Conservation (phyloP, 352 stramenopile species). For the Phytophthora pluvialis region DNA sequence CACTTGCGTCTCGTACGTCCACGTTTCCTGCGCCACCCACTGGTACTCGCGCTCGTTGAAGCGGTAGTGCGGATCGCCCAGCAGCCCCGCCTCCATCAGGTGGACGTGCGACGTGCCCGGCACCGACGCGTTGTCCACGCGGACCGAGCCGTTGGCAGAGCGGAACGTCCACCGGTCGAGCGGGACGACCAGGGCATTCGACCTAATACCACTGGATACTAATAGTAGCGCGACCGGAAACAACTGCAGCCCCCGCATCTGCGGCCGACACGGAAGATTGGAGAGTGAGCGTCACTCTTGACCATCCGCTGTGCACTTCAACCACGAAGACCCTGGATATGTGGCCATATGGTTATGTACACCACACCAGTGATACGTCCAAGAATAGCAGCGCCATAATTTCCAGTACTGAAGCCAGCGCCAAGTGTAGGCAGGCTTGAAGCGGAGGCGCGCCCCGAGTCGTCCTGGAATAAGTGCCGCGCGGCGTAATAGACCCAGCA, state of each 20-base stretch:
- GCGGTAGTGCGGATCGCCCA: conserved; percentile 70
- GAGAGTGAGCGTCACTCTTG: conserved; percentile 7
- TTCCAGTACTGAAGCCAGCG: conserved; percentile 18
- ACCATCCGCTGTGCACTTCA: conserved; percentile 18
- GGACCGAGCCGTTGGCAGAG: conserved; percentile 65
- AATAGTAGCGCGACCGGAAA: conserved; percentile 4
- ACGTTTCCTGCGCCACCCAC: conserved; percentile 76
- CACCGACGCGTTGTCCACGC: conserved; percentile 52
- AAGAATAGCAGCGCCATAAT: background rate
- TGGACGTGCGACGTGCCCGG: conserved; percentile 80
- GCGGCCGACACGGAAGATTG: conserved; percentile 1
- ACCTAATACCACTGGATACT: conserved; percentile 2
- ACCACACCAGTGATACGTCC: background rate
- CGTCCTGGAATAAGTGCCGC: conserved; percentile 9
- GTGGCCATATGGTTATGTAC: background rate
- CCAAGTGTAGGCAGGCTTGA: background rate
- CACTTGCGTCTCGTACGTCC: conserved; percentile 73
- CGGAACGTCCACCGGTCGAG: conserved; percentile 61
- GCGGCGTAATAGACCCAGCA: background rate
- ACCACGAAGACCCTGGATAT: conserved; percentile 12
- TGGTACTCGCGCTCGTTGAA: conserved; percentile 75
- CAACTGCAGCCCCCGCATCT: conserved; percentile 8
- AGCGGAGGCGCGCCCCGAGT: background rate
- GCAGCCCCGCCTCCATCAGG: conserved; percentile 61
- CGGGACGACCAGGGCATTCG: conserved; percentile 28